Percentiles rank a stretch among this genome's conserved stretches.
Conservation (phyloP, 352 stramenopile genomes). For the Phytopythium oedochilum region DNA sequence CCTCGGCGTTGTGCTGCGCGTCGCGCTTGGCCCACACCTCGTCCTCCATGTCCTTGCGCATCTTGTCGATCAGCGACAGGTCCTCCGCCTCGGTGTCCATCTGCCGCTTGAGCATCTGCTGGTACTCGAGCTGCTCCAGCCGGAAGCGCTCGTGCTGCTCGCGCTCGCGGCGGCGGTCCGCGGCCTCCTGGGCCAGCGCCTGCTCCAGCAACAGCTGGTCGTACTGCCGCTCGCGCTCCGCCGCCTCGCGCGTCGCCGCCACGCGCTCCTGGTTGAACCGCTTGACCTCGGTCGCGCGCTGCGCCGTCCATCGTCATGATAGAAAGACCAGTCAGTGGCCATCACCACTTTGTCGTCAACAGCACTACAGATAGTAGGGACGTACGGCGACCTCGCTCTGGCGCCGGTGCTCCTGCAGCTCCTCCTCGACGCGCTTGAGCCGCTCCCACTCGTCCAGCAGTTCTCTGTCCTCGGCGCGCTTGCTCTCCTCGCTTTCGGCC, state of each 20-base stretch:
- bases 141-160: constrained; percentile 64
- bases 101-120: constrained; percentile 65
- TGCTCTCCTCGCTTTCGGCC: constrained; percentile 29
- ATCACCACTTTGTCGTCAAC: not conserved
- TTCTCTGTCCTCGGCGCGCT: constrained; percentile 42
- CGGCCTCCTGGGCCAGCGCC: constrained; percentile 53
- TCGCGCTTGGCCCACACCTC: constrained; percentile 75
- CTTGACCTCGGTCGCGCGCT: constrained; percentile 70
- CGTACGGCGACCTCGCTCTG: constrained; percentile 51
- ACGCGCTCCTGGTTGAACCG: constrained; percentile 66
- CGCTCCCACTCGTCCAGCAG: constrained; percentile 57
- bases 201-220: constrained; percentile 54
- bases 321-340: not conserved
- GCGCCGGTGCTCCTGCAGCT: constrained; percentile 41
- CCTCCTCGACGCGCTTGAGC: constrained; percentile 55
- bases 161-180: constrained; percentile 46
- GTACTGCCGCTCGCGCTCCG: constrained; percentile 62
- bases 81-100: constrained; percentile 75
- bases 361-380: not conserved
- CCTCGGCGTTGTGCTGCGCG: constrained; percentile 62
- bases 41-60: constrained; percentile 80
- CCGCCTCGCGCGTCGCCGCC: constrained; percentile 30
- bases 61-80: constrained; percentile 52
- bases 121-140: constrained; percentile 71
- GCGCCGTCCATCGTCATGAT: too few relatives aligned